Conservation (phyloP, 2,329 filamentous ascomycete genomes). For the Aureobasidium uvarum region DNA sequence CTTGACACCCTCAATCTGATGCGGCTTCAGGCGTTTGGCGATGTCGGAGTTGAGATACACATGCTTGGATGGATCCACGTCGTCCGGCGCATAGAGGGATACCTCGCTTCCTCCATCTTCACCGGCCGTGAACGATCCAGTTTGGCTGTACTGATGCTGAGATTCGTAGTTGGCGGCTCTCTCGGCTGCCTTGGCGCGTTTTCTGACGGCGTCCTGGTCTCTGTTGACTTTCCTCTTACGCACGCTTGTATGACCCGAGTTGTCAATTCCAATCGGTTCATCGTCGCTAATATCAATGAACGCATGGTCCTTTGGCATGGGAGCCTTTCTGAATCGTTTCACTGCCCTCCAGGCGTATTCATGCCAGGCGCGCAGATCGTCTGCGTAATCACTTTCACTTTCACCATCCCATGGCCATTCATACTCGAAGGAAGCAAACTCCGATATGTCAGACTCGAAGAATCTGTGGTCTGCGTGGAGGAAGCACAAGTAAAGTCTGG, state of each 20-base stretch:
- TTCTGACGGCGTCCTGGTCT: conserved; percentile 29
- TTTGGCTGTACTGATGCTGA: conserved; percentile 18
- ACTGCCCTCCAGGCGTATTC: not conserved
- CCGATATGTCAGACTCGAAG: not conserved
- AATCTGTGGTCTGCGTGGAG: not conserved
- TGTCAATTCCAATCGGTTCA: conserved; percentile 23
- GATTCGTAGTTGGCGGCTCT: conserved; percentile 1
- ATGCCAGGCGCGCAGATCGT: conserved; percentile 4
- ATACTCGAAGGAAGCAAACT: not conserved
- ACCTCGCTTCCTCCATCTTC: conserved; percentile 7
- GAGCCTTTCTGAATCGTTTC: conserved; percentile 20
- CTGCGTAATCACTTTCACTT: not conserved
- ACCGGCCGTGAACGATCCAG: not conserved
- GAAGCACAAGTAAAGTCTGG: conserved; percentile 14
- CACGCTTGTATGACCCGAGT: conserved; percentile 28
- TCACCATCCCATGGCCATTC: not conserved
- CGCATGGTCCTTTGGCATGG: not conserved
- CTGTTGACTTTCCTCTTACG: conserved; percentile 27
- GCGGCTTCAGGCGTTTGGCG: conserved; percentile 65
- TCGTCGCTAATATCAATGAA: conserved; percentile 28
- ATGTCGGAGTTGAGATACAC: conserved; percentile 66
- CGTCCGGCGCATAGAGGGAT: conserved; percentile 5
- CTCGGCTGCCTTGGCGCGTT: conserved; percentile 28
- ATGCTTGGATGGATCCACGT: conserved; percentile 46
- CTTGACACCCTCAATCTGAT: conserved; percentile 77